A percentile compares a stretch with the other conserved stretches of the same genome.
Conservation (phyloP, 1,284 basidiomycete genomes). For the Pseudozyma pruni region DNA sequence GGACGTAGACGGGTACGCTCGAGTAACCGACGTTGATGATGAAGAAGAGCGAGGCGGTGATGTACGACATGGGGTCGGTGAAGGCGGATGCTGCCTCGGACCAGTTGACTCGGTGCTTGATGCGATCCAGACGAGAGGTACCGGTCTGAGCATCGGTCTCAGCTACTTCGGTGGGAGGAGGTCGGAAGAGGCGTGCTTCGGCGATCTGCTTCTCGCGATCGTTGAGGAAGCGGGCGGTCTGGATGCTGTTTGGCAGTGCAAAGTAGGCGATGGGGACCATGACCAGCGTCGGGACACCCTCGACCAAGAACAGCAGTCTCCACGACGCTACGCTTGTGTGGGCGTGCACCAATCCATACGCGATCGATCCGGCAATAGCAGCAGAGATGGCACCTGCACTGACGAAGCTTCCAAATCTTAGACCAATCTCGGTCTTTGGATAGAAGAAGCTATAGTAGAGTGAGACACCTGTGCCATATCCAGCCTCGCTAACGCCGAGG, state of each 20-base stretch:
- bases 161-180: conserved; percentile 20
- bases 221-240: conserved; percentile 53
- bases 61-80: conserved; percentile 53
- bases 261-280: conserved; percentile 51
- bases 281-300: conserved; percentile 60
- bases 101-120: conserved; percentile 28
- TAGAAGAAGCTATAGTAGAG: conserved; percentile 63
- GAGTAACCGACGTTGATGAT: conserved; percentile 62
- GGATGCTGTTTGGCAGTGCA: conserved; percentile 56
- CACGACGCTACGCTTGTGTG: conserved; percentile 46
- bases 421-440: conserved; percentile 57
- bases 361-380: conserved; percentile 57
- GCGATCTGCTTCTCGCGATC: conserved; percentile 55
- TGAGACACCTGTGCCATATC: conserved; percentile 59
- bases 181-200: conserved; percentile 46
- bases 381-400: conserved; percentile 32
- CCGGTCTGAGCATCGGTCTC: background rate
- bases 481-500: conserved; percentile 57
- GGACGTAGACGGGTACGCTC: conserved; percentile 61
- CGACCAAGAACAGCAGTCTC: conserved; percentile 61
- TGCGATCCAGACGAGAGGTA: background rate
- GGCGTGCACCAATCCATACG: conserved; percentile 60
- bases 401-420: conserved; percentile 56
- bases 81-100: conserved; percentile 42
- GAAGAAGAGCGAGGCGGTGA: conserved; percentile 54